Evolutionary conservation across 148 eudicot genomes (phyloP).

Genomic region (Vaccinium darrowii): DNA sequence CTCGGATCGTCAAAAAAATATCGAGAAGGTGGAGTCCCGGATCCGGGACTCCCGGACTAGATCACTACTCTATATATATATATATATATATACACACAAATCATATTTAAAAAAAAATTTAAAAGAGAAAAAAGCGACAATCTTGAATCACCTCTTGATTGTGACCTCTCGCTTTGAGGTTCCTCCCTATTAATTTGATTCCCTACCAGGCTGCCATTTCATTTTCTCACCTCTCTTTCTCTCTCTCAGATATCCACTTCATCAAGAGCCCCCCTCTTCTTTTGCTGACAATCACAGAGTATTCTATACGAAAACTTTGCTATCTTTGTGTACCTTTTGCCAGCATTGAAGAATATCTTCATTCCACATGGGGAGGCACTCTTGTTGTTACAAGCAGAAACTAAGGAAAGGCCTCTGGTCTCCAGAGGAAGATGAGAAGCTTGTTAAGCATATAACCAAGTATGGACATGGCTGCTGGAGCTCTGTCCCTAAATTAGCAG

Average conservation of each 20-base stretch:
- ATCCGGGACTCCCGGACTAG: too few species aligned
- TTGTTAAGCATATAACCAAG: constrained; percentile 73
- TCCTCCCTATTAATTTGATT: constrained; percentile 71
- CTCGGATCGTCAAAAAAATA: too few species aligned
- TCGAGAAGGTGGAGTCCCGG: too few species aligned
- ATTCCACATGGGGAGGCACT: constrained; percentile 77
- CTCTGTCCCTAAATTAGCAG: constrained; percentile 78
- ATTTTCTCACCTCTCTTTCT: constrained; percentile 43
- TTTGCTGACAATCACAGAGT: constrained; percentile 21
- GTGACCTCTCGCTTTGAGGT: constrained; percentile 45
- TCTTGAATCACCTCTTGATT: constrained; percentile 27
- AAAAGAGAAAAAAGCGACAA: constrained; percentile 10
- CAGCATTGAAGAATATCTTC: constrained; percentile 18
- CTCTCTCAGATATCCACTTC: constrained; percentile 14
- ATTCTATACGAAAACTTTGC: constrained; percentile 13
- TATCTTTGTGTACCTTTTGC: constrained; percentile 17
- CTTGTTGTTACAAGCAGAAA: constrained; percentile 93
- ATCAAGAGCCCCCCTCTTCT: constrained; percentile 8
- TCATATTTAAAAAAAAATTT: not conserved
- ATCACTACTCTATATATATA: too few species aligned
- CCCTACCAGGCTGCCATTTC: constrained; percentile 68
- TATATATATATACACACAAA: too few species aligned
- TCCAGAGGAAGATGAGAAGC: constrained; percentile 98
- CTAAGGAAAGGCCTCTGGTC: constrained; percentile 97
- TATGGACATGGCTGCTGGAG: constrained; percentile 83